Evolutionary conservation across 2,329 filamentous ascomycete genomes (phyloP), one percentile per base, ranked within the genome.

Genomic region (Arthrobotrys musiformis): DNA sequence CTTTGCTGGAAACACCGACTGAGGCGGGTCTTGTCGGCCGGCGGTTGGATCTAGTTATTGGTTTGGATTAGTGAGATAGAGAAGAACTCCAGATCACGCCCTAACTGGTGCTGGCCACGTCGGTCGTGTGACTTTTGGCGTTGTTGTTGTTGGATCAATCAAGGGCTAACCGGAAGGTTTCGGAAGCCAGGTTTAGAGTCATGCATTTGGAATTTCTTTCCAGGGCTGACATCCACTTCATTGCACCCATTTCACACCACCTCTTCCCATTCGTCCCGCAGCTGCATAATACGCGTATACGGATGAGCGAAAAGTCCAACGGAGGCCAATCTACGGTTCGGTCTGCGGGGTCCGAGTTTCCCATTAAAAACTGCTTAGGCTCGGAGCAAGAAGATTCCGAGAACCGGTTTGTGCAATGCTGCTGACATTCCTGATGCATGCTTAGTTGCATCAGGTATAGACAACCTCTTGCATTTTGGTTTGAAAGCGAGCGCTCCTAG

Each of bases 191-290:
- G 37, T 44, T 37, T 30, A 42, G 24, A 42, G 37, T 5, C 30
- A 77, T 77, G 66, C 73, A 77, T 77, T 77, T 77, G 73, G 73
- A 77, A 77, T 77, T 70, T 67, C 66, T 46, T 77, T 77, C 73
- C 73, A 61, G 73, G 66, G 42, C 37, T 66, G 35, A 6, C 48
- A 4, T 56, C 58, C 28, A n/a, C 24, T 56, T 58, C 54, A 40
- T 19, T 40, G 33, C 54, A 58, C 54, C 13, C 28, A n/a, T 37
- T 56, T 58, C 54, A 40, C 30, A 58, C 54, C 54, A 58, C 54
- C 13, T 28, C 54, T 6, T 19, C 48, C 11, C 17, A 37, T 72
- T 64, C 48, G 63, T 64, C 64, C 64, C 58, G 56, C 72, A 7
- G 52, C 30, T 68, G 63, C 54, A 26, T 40, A 30, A 28, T 37